phyloP scores from a whole-genome alignment of 768 basidiomycete genomes.

The Fistulinella prunicolor region DNA sequence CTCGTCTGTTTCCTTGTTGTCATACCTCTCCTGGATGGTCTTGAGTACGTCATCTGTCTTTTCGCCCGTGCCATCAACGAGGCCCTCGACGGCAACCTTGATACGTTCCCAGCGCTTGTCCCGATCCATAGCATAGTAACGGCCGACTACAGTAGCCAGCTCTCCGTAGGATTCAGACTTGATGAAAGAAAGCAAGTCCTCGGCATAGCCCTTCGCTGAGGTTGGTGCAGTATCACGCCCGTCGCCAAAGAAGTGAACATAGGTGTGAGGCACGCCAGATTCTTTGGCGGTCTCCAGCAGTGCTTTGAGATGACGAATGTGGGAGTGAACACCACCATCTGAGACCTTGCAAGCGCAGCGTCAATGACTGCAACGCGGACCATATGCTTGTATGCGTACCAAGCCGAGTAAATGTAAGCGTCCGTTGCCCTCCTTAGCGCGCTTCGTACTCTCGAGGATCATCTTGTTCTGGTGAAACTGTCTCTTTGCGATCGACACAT shows the following conservation, averaged over 20 bases:
- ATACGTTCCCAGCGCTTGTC: constrained; percentile 96
- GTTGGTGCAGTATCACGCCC: constrained; percentile 92
- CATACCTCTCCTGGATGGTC: constrained; percentile 71
- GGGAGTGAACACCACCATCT: constrained; percentile 96
- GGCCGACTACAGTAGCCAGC: constrained; percentile 79
- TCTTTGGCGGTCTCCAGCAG: constrained; percentile 90
- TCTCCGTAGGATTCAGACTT: constrained; percentile 75
- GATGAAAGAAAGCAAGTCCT: constrained; percentile 75
- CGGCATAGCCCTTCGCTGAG: constrained; percentile 73
- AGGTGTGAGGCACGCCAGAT: constrained; percentile 77
- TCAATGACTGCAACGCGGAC: constrained; percentile 3
- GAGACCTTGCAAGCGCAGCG: constrained; percentile 56
- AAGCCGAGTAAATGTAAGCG: constrained; percentile 87
- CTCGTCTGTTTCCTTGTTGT: constrained; percentile 87
- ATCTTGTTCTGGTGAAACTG: constrained; percentile 77
- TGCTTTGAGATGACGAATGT: constrained; percentile 86
- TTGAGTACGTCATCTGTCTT: constrained; percentile 55
- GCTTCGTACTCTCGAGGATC: constrained; percentile 71
- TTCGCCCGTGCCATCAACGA: constrained; percentile 69
- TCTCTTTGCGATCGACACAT: constrained; percentile 84
- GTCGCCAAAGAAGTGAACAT: constrained; percentile 92
- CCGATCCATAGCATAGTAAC: constrained; percentile 97
- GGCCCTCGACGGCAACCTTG: constrained; percentile 84
- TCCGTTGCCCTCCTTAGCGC: constrained; percentile 79
- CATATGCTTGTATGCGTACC: constrained; percentile 40